Conservation (phyloP, 2,329 filamentous ascomycete species). For the Beauveria varroae region DNA sequence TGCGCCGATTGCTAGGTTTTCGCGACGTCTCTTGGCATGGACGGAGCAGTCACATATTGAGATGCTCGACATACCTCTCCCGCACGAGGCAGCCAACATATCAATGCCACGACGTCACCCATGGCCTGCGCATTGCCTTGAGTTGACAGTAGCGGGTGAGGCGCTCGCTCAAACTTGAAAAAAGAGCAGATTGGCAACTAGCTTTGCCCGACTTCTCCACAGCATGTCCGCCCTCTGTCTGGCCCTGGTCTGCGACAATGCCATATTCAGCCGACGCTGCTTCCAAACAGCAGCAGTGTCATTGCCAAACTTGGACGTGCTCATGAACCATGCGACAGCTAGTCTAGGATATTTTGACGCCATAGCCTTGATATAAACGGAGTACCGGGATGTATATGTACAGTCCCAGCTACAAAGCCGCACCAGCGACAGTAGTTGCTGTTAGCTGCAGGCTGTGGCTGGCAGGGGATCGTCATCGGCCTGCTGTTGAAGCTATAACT, state of each 20-base stretch:
- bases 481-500: not conserved
- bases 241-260: not conserved
- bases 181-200: not conserved
- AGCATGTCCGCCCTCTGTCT: not conserved
- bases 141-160: not conserved
- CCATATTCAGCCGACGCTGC: not conserved
- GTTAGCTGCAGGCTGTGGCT: not conserved
- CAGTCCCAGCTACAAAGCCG: not conserved
- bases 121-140: not conserved
- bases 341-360: slow-evolving; percentile 6
- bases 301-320: not conserved
- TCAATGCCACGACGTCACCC: not conserved
- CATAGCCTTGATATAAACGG: not conserved
- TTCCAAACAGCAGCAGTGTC: not conserved
- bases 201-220: not conserved
- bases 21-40: not conserved
- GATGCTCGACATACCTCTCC: not conserved
- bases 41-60: not conserved
- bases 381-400: slow-evolving; percentile 6
- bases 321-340: not conserved
- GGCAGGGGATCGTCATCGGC: not conserved
- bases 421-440: not conserved
- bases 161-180: not conserved
- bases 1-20: not conserved
- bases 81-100: not conserved